A percentile compares a stretch with the other conserved stretches of the same genome.
These are phyloP conservation scores for Drosera capensis DNA, from an alignment of 148 eudicot genomes.

Conservation along the genomic window DNA sequence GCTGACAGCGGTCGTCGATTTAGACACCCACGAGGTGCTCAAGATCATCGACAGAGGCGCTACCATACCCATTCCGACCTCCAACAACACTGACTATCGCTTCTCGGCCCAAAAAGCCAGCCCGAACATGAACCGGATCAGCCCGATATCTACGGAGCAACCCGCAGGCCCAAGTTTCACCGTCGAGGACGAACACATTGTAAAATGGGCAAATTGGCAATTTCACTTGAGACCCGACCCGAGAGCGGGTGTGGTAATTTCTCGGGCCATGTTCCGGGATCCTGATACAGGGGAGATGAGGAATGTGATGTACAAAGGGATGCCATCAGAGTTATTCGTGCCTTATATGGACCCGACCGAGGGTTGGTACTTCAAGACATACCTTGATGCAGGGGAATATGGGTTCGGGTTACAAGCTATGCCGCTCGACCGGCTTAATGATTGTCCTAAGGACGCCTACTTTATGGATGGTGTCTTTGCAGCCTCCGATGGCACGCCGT, in stretches of 20 bases:
- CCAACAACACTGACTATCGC: too few species aligned
- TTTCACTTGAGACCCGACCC: conserved; percentile 59
- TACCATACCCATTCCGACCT: too few species aligned
- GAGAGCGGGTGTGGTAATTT: conserved; percentile 62
- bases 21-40: too few species aligned
- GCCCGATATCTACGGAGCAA: background rate
- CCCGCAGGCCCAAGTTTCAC: conserved; percentile 7
- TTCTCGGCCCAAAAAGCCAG: too few species aligned
- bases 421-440: conserved; percentile 36
- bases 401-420: conserved; percentile 69
- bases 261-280: conserved; percentile 53
- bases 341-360: conserved; percentile 77
- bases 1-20: too few species aligned
- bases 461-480: conserved; percentile 62
- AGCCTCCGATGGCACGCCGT: conserved; percentile 40
- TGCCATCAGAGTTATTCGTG: conserved; percentile 75
- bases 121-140: conserved; percentile 4
- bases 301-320: conserved; percentile 62
- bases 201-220: conserved; percentile 65
- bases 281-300: conserved; percentile 16
- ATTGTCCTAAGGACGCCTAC: conserved; percentile 52
- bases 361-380: conserved; percentile 76
- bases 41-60: too few species aligned
- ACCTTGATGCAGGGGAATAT: conserved; percentile 69
- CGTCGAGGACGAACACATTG: conserved; percentile 26